Percentiles rank a stretch among this genome's conserved stretches.
phyloP scores from a whole-genome alignment of 2,329 filamentous ascomycete genomes.

The Penicillium sp. region DNA sequence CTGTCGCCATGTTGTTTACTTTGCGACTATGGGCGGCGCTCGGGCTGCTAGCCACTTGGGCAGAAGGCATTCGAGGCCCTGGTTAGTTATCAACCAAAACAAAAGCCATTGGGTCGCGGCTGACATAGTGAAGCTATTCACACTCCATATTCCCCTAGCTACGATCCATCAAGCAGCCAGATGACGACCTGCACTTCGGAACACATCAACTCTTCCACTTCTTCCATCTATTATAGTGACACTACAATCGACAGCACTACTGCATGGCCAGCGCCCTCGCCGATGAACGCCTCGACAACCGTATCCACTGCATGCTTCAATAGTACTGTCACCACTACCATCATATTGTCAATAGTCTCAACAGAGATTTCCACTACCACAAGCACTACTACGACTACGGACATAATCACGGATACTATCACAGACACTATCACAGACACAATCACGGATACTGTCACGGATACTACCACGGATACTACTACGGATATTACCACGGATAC shows the following conservation, averaged over 20 bases:
- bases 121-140: constrained; percentile 6
- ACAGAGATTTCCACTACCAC: neutral
- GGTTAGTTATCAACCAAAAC: neutral
- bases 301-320: neutral
- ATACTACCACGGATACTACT: neutral
- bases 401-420: constrained; percentile 1
- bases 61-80: neutral
- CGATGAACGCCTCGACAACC: neutral
- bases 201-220: neutral
- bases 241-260: neutral
- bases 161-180: neutral
- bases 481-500: neutral
- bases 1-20: neutral
- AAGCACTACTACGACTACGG: neutral
- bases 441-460: neutral
- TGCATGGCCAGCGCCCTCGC: neutral
- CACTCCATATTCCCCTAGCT: constrained; percentile 2
- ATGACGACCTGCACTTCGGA: constrained; percentile 4
- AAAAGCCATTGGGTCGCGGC: neutral
- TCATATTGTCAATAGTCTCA: neutral
- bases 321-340: neutral
- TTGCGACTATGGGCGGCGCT: neutral
- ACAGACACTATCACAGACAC: neutral
- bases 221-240: neutral
- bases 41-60: neutral